Evolutionary conservation across 2,329 filamentous ascomycete species (phyloP), one percentile per base, ranked within the genome.

Genomic region (Magnaporthiopsis rhizophila): DNA sequence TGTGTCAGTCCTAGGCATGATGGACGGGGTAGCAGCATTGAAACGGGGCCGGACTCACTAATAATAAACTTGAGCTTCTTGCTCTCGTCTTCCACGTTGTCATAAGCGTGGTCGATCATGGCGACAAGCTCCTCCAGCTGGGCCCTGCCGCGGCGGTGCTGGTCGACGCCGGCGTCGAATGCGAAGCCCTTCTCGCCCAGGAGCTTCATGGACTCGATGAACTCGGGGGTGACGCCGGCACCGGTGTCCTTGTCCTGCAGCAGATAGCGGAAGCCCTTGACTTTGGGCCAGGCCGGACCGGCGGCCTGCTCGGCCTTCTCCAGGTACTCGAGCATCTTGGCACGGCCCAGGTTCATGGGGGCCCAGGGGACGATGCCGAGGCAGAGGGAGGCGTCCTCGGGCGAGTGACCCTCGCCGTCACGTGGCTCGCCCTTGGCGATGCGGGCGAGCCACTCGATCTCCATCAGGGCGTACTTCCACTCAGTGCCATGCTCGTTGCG

Each of bases 121-220:
- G 86, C 83, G 15, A 89, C 81, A 5, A 85, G 80, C 76, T 92
- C 89, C 65, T 89, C 86, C 67, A 91, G 80, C 78, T 91, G 91
- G 78, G 83, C 86, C 65, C 88, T 80, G 6, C 92, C 93, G 34
- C 89, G 86, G n/a, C 85, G 81, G 73, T 91, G 85, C 70, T 90
- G 86, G 79, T 97, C 92, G 15, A 97, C 85, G 0, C 91, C 92
- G 0, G 97, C 78, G 73, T 97, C 94, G 73, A 97, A 97, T 1
- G 84, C 82, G 70, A 88, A 83, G 0, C 85, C 85, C 66, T 80
- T 80, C 63, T 80, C 80, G 5, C 86, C 89, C 59, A 92, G 77
- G 73, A 88, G 83, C 76, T 81, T 86, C 70, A 92, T 72, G 5
- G 83, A 80, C 65, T 86, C 85, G 65, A 92, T 81, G 72, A 93